phyloP scores from a whole-genome alignment of 2,329 filamentous ascomycete species.

The Paraphaeosphaeria minitans region DNA sequence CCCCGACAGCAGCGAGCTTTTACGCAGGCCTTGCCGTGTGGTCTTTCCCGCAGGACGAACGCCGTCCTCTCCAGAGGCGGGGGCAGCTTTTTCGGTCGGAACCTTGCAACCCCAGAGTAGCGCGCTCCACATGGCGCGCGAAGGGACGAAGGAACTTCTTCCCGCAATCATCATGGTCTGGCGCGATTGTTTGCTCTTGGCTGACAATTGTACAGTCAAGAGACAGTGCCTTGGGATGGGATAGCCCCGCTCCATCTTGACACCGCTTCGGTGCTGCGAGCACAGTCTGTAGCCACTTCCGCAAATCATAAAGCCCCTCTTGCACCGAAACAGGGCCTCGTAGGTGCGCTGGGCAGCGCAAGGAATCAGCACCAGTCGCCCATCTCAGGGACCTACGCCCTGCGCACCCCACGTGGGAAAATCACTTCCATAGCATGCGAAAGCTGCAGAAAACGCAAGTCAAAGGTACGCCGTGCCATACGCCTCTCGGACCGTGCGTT shows the following conservation, averaged over 20 bases:
- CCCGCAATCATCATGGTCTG: background rate
- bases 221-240: slow-evolving; percentile 35
- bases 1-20: background rate
- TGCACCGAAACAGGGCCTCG: slow-evolving; percentile 44
- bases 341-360: slow-evolving; percentile 35
- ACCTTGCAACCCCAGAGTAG: background rate
- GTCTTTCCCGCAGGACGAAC: background rate
- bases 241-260: slow-evolving; percentile 38
- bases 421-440: slow-evolving; percentile 49
- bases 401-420: slow-evolving; percentile 45
- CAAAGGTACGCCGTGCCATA: slow-evolving; percentile 33
- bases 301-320: slow-evolving; percentile 43
- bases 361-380: slow-evolving; percentile 43
- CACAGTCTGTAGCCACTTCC: slow-evolving; percentile 30
- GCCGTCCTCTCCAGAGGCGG: background rate
- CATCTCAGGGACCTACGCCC: slow-evolving; percentile 43
- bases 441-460: slow-evolving; percentile 47
- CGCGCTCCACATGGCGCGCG: background rate
- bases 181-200: slow-evolving; percentile 14
- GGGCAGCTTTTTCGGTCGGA: background rate
- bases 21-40: background rate
- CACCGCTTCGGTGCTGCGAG: slow-evolving; percentile 36
- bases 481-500: slow-evolving; percentile 13
- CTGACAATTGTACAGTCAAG: slow-evolving; percentile 39
- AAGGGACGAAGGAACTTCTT: background rate